Conservation (phyloP, 2,329 filamentous ascomycete species). For the Aspergillus ochraceoroseus region DNA sequence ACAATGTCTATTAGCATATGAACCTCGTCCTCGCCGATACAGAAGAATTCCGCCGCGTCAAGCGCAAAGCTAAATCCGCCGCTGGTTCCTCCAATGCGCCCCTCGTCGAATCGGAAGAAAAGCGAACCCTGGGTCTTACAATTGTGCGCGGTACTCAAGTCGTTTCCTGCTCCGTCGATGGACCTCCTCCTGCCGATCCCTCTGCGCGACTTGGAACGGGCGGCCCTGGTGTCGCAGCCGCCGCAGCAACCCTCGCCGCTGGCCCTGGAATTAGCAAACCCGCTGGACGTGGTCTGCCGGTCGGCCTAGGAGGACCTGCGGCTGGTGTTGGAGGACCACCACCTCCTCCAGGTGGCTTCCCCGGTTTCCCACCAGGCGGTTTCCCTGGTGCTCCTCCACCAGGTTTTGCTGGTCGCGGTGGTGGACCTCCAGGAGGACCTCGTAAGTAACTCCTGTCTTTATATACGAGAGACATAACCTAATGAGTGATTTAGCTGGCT, state of each 20-base stretch:
- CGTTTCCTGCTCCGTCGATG: conserved; percentile 90
- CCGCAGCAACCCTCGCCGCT: conserved; percentile 65
- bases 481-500: conserved; percentile 37
- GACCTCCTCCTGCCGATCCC: conserved; percentile 89
- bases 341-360: conserved; percentile 57
- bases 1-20: conserved; percentile 69
- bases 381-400: conserved; percentile 51
- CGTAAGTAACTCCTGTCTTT: conserved; percentile 39
- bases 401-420: conserved; percentile 50
- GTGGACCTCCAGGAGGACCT: conserved; percentile 49
- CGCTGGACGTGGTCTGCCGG: conserved; percentile 76
- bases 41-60: conserved; percentile 91
- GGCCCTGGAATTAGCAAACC: conserved; percentile 88
- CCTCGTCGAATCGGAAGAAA: conserved; percentile 85
- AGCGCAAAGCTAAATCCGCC: conserved; percentile 69
- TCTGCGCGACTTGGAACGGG: conserved; percentile 79
- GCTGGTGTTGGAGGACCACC: conserved; percentile 77
- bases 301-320: conserved; percentile 83
- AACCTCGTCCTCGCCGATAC: conserved; percentile 98
- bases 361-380: conserved; percentile 49
- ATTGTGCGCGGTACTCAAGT: conserved; percentile 94
- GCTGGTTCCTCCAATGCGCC: conserved; percentile 57
- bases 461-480: not conserved
- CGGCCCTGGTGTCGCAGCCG: conserved; percentile 54
- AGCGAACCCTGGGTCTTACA: conserved; percentile 89